Conservation (phyloP, 495 filamentous ascomycete genomes). For the Neurospora africana region DNA sequence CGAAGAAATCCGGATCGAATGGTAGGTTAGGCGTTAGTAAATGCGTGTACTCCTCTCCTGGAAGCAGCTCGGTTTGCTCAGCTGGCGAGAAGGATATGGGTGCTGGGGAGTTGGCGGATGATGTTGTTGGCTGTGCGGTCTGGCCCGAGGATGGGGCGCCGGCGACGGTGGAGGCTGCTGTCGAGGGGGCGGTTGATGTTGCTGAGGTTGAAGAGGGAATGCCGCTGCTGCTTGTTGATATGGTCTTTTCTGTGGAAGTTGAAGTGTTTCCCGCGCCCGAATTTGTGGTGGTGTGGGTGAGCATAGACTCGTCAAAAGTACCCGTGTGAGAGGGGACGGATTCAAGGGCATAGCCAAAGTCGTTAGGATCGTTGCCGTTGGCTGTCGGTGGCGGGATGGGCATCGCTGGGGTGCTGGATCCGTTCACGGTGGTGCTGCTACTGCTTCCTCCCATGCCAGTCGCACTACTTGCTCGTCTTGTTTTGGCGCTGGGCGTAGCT, state of each 20-base stretch:
- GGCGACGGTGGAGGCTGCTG: neutral
- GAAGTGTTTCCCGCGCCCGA: neutral
- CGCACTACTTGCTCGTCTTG: conserved; percentile 57
- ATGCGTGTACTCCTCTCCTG: conserved; percentile 76
- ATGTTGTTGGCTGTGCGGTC: neutral
- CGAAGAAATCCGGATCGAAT: conserved; percentile 95
- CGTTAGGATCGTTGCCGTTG: neutral
- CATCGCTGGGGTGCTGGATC: neutral
- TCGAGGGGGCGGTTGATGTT: conserved; percentile 23
- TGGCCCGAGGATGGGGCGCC: neutral
- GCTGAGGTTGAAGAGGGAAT: conserved; percentile 16
- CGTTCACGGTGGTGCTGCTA: neutral
- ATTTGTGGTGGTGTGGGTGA: neutral
- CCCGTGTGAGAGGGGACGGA: neutral
- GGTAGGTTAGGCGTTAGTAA: conserved; percentile 85
- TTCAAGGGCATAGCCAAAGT: conserved; percentile 12
- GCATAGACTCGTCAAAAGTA: neutral
- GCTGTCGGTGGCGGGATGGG: neutral
- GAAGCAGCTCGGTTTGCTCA: conserved; percentile 39
- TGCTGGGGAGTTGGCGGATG: conserved; percentile 14
- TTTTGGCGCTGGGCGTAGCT: conserved; percentile 43
- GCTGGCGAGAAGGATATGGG: conserved; percentile 36
- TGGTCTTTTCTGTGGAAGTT: neutral
- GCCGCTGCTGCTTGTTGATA: neutral
- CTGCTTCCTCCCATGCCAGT: conserved; percentile 32